A percentile compares a stretch with the other conserved stretches of the same genome.
Evolutionary conservation across 1,139 yeast genomes (phyloP).

Genomic region (Eremothecium sinecaudum): DNA sequence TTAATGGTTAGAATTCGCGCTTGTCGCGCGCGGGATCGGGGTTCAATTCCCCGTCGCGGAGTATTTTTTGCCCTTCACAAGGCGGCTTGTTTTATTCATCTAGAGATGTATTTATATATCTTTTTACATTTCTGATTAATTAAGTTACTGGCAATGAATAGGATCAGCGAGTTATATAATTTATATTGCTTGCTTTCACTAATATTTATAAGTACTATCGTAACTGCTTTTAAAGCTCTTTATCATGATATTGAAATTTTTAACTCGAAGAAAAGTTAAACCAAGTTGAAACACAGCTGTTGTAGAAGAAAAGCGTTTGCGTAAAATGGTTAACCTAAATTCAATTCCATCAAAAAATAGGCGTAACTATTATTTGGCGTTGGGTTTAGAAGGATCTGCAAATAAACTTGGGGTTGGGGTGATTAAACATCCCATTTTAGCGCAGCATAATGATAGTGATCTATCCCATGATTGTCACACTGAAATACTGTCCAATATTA

Average conservation of each 20-base stretch:
- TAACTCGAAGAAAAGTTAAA: not conserved
- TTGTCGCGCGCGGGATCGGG: conserved; percentile 36
- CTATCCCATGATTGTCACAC: conserved; percentile 37
- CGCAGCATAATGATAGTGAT: conserved; percentile 36
- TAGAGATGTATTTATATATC: not conserved
- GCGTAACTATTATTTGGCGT: conserved; percentile 51
- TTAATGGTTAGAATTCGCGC: conserved; percentile 34
- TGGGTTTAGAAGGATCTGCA: conserved; percentile 96
- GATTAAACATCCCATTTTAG: conserved; percentile 56
- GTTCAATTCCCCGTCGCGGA: conserved; percentile 36
- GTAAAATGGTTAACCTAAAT: conserved; percentile 21
- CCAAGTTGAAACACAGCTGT: not conserved
- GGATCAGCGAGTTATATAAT: too few relatives aligned
- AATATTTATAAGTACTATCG: not conserved
- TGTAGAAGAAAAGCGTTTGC: too few relatives aligned
- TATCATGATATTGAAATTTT: not conserved
- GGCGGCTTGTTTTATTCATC: not conserved
- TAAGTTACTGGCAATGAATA: not conserved
- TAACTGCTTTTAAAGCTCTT: not conserved
- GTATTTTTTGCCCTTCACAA: conserved; percentile 14
- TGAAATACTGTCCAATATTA: conserved; percentile 67
- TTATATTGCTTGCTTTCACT: not conserved
- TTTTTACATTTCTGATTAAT: not conserved
- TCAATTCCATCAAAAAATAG: conserved; percentile 30
- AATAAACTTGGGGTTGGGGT: conserved; percentile 92